Evolutionary conservation across 2,329 filamentous ascomycete species (phyloP).

Genomic region (Elsinoe ampelina): DNA sequence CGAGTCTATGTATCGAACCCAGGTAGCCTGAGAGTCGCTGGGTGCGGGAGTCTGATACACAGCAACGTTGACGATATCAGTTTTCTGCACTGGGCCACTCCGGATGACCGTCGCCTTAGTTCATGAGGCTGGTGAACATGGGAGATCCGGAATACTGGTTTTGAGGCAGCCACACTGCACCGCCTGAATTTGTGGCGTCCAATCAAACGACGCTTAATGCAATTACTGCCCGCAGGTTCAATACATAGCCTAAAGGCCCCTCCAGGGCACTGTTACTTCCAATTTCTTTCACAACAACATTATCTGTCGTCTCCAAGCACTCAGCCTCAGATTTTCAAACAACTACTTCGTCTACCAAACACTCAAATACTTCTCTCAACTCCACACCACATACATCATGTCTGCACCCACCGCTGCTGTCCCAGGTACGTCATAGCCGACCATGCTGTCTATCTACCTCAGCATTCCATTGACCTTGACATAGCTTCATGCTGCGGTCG

Average conservation of each 20-base stretch:
- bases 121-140: too few relatives aligned
- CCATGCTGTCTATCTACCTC: not conserved
- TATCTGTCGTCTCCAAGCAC: not conserved
- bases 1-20: too few relatives aligned
- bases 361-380: not conserved
- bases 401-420: constrained; percentile 31
- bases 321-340: not conserved
- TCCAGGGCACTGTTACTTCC: not conserved
- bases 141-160: too few relatives aligned
- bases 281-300: not conserved
- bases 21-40: too few relatives aligned
- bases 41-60: too few relatives aligned
- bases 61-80: too few relatives aligned
- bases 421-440: constrained; percentile 29
- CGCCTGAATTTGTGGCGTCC: not conserved
- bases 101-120: too few relatives aligned
- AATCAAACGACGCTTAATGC: constrained; percentile 1
- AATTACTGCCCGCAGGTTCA: not conserved
- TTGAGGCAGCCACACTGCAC: not conserved
- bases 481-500: constrained; percentile 50
- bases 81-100: too few relatives aligned
- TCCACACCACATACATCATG: constrained; percentile 25
- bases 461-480: constrained; percentile 30
- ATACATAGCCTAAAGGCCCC: not conserved
- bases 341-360: not conserved